These are phyloP conservation scores for Saccharum officinarum DNA, from an alignment of 176 grass and related monocot genomes.

Conservation along the genomic window DNA sequence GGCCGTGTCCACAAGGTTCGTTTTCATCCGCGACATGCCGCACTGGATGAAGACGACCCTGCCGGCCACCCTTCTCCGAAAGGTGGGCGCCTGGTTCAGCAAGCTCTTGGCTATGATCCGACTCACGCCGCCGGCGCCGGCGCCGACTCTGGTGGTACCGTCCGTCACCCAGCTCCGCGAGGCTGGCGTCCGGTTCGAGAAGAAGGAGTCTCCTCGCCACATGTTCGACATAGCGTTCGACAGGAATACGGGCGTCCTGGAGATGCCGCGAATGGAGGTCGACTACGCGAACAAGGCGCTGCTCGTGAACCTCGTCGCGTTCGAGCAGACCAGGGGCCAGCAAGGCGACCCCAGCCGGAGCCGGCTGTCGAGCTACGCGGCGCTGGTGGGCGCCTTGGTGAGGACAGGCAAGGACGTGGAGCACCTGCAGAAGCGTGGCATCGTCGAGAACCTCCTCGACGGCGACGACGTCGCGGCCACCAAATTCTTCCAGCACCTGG, in stretches of 20 bases:
- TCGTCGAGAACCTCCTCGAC: neutral
- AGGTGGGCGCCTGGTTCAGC: neutral
- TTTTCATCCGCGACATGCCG: neutral
- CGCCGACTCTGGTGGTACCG: neutral
- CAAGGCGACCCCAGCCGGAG: neutral
- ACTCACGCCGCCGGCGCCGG: neutral
- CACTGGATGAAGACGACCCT: neutral
- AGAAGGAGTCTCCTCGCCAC: neutral
- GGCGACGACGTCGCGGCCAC: neutral
- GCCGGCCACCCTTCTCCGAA: neutral
- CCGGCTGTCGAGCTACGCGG: constrained; percentile 6
- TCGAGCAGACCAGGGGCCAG: neutral
- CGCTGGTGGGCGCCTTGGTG: neutral
- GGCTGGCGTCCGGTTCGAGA: neutral
- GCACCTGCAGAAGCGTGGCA: neutral
- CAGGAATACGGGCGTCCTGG: neutral
- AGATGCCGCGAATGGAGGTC: neutral
- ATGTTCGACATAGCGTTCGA: neutral
- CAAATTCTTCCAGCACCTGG: neutral
- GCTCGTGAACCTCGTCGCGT: constrained; percentile 24
- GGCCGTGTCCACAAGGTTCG: neutral
- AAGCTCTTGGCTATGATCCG: neutral
- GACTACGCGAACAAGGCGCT: neutral
- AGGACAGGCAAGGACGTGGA: neutral
- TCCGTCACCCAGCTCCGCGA: neutral